phyloP scores from a whole-genome alignment of 495 filamentous ascomycete species.

The Penicillium subrubescens region DNA sequence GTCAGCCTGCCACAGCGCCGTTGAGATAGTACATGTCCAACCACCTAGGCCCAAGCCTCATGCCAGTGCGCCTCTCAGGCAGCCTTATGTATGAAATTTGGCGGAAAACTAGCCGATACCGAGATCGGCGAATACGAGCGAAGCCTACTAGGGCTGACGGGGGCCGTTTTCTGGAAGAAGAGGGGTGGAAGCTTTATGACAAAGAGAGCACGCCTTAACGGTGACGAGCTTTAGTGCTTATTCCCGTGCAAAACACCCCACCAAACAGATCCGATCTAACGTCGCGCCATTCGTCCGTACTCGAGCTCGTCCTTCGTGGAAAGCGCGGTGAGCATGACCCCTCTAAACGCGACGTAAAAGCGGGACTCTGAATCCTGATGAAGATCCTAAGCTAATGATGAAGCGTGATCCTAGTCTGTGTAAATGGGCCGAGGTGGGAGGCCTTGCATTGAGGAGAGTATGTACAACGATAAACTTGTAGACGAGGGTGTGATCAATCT shows the following conservation, averaged over 20 bases:
- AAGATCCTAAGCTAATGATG: background rate
- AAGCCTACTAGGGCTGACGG: conserved; percentile 19
- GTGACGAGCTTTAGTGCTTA: conserved; percentile 23
- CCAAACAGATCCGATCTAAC: background rate
- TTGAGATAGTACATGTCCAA: background rate
- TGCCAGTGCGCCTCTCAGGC: background rate
- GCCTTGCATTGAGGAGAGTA: conserved; percentile 8
- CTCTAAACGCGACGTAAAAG: background rate
- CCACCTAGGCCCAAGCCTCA: background rate
- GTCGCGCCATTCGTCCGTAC: background rate
- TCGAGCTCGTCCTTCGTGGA: background rate
- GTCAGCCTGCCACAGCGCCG: background rate
- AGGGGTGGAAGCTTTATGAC: conserved; percentile 4
- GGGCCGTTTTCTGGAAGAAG: conserved; percentile 16
- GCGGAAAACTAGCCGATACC: background rate
- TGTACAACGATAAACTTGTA: background rate
- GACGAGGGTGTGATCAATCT: conserved; percentile 1
- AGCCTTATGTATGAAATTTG: background rate
- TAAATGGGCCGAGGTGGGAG: background rate
- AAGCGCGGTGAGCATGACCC: background rate
- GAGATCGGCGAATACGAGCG: background rate
- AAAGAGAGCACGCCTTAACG: conserved; percentile 5
- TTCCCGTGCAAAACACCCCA: background rate
- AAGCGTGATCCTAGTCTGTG: background rate
- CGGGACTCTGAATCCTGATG: background rate